Evolutionary conservation across 2,329 filamentous ascomycete species (phyloP).

Genomic region (Orbilia blumenaviensis): DNA sequence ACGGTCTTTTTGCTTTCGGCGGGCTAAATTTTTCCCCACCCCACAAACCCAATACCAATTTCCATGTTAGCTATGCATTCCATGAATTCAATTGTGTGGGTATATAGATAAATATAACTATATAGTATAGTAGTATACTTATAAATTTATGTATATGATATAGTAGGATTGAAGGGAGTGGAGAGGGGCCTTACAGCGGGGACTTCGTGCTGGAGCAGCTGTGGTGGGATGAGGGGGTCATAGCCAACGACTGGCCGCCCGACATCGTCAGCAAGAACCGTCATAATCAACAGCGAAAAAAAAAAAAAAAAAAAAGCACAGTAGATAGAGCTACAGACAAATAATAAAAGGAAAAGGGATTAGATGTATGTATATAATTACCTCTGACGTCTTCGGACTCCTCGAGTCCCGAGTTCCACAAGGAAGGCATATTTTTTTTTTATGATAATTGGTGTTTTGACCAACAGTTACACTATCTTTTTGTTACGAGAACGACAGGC

Average conservation of each 20-base stretch:
- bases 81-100: no score
- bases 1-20: slow-evolving; percentile 67
- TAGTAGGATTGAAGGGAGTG: neutral
- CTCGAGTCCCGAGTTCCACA: slow-evolving; percentile 54
- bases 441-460: slow-evolving; percentile 35
- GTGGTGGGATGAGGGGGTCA: slow-evolving; percentile 57
- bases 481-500: no score
- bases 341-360: neutral
- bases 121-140: no score
- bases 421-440: slow-evolving; percentile 35
- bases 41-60: no score
- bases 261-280: slow-evolving; percentile 7
- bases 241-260: slow-evolving; percentile 55
- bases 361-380: slow-evolving; percentile 23
- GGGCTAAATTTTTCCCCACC: slow-evolving; percentile 57
- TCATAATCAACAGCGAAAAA: neutral
- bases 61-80: slow-evolving; percentile 30
- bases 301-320: no score
- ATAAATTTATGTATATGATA: neutral
- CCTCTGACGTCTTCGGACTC: slow-evolving; percentile 56
- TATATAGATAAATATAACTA: no score
- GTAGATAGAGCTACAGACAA: neutral
- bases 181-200: slow-evolving; percentile 54
- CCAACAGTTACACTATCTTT: no score
- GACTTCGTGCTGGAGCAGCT: slow-evolving; percentile 57